Evolutionary conservation across 495 filamentous ascomycete genomes (phyloP).

Genomic region (Parathielavia appendiculata): DNA sequence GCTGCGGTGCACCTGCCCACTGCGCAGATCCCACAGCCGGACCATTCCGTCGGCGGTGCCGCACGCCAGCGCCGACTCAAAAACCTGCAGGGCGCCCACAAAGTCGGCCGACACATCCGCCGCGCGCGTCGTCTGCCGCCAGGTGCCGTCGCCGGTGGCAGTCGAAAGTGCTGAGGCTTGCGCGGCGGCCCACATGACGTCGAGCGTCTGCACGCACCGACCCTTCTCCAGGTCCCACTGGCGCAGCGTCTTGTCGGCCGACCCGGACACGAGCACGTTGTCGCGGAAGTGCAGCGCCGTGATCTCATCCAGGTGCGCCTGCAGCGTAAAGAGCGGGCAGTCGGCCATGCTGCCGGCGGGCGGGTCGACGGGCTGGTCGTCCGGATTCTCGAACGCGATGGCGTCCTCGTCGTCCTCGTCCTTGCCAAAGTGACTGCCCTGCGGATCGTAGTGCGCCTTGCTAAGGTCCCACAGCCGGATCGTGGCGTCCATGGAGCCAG

Average conservation of each 20-base stretch:
- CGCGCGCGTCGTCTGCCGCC: slow-evolving; percentile 52
- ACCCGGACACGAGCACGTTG: slow-evolving; percentile 88
- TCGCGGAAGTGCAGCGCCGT: slow-evolving; percentile 87
- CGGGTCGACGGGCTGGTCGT: slow-evolving; percentile 57
- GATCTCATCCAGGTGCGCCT: slow-evolving; percentile 89
- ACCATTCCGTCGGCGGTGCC: slow-evolving; percentile 98
- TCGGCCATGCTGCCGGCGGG: slow-evolving; percentile 73
- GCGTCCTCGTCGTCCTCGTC: slow-evolving; percentile 58
- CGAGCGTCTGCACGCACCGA: slow-evolving; percentile 92
- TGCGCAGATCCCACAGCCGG: slow-evolving; percentile 91
- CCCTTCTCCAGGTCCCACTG: slow-evolving; percentile 98
- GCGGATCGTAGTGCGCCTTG: slow-evolving; percentile 53
- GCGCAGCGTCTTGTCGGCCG: slow-evolving; percentile 91
- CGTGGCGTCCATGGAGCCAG: slow-evolving; percentile 92
- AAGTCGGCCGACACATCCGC: slow-evolving; percentile 70
- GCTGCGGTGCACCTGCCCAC: slow-evolving; percentile 92
- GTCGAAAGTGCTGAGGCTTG: slow-evolving; percentile 69
- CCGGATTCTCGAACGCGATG: slow-evolving; percentile 54
- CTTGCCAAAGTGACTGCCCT: slow-evolving; percentile 60
- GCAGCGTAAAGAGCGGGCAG: slow-evolving; percentile 78
- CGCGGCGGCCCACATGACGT: slow-evolving; percentile 97
- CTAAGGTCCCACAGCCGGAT: slow-evolving; percentile 91
- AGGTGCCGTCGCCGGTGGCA: slow-evolving; percentile 48
- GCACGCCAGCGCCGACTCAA: slow-evolving; percentile 95
- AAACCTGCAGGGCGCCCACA: slow-evolving; percentile 91